Evolutionary conservation across 2,329 filamentous ascomycete species (phyloP).

Genomic region (Hymenoscyphus scutula): DNA sequence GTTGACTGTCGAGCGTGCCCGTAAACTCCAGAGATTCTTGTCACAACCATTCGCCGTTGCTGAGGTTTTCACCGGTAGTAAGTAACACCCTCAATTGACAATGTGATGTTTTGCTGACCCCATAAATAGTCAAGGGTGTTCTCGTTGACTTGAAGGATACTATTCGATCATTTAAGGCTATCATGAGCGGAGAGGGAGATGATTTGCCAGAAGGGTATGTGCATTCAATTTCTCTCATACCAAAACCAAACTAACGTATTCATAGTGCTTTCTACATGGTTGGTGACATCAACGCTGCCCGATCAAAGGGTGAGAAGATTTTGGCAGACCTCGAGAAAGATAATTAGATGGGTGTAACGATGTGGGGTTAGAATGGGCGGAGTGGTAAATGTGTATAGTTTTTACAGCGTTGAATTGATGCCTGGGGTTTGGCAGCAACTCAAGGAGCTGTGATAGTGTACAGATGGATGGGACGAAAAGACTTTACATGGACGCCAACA

Average conservation of each 20-base stretch:
- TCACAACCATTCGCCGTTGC: conserved; percentile 95
- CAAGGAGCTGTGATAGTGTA: conserved; percentile 18
- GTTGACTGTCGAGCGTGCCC: conserved; percentile 99
- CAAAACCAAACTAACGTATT: conserved; percentile 28
- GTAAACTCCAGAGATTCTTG: conserved; percentile 99
- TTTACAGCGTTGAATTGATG: conserved; percentile 16
- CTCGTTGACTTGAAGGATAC: conserved; percentile 99
- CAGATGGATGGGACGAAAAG: conserved; percentile 26
- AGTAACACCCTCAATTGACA: conserved; percentile 37
- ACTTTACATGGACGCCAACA: conserved; percentile 25
- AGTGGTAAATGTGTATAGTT: conserved; percentile 23
- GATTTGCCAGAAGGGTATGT: conserved; percentile 71
- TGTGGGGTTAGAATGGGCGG: conserved; percentile 8
- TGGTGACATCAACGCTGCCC: conserved; percentile 89
- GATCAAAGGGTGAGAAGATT: conserved; percentile 99
- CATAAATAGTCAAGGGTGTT: conserved; percentile 66
- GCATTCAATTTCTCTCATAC: conserved; percentile 12
- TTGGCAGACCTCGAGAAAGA: conserved; percentile 70
- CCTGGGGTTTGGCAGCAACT: conserved; percentile 15
- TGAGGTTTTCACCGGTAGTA: conserved; percentile 71
- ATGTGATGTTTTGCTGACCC: conserved; percentile 2
- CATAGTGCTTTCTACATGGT: conserved; percentile 53
- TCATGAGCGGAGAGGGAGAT: conserved; percentile 80
- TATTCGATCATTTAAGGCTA: conserved; percentile 95
- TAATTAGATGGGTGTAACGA: conserved; percentile 13